phyloP scores from a whole-genome alignment of 2,329 filamentous ascomycete species.

The Pseudocercospora vitis region DNA sequence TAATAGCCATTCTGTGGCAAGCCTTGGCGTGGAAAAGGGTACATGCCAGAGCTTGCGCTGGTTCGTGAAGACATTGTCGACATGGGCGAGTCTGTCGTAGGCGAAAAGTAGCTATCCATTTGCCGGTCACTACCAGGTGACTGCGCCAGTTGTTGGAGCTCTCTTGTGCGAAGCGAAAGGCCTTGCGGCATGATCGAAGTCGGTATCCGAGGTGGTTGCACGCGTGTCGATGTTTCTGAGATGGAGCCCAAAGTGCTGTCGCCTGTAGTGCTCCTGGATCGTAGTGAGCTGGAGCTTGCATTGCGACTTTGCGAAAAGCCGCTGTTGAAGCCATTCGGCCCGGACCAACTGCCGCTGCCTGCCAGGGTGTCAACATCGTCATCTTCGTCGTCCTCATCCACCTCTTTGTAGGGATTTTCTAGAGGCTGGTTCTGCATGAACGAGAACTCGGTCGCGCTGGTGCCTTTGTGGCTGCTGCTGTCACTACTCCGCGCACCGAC shows the following conservation, averaged over 20 bases:
- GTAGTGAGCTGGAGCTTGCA: constrained; percentile 27
- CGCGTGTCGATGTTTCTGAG: constrained; percentile 41
- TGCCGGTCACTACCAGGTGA: constrained; percentile 64
- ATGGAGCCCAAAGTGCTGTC: constrained; percentile 20
- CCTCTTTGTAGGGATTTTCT: constrained; percentile 77
- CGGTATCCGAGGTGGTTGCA: constrained; percentile 71
- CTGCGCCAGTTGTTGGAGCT: constrained; percentile 47
- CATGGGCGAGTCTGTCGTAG: constrained; percentile 73
- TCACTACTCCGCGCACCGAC: constrained; percentile 45
- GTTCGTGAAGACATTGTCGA: constrained; percentile 65
- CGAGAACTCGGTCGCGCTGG: constrained; percentile 70
- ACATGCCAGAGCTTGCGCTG: constrained; percentile 70
- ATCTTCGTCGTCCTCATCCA: constrained; percentile 58
- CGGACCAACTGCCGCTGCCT: constrained; percentile 39
- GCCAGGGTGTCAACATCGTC: constrained; percentile 47
- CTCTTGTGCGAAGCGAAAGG: constrained; percentile 70
- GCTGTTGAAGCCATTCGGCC: constrained; percentile 13
- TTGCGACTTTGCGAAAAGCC: constrained; percentile 26
- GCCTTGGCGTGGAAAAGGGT: constrained; percentile 74
- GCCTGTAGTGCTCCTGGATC: constrained; percentile 28
- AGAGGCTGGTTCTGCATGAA: constrained; percentile 73
- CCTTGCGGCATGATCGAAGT: constrained; percentile 52
- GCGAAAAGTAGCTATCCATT: constrained; percentile 90
- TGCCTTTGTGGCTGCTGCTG: constrained; percentile 36
- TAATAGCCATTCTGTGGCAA: constrained; percentile 65